Conservation (phyloP, 1,284 basidiomycete genomes). For the Marasmius fiardii region DNA sequence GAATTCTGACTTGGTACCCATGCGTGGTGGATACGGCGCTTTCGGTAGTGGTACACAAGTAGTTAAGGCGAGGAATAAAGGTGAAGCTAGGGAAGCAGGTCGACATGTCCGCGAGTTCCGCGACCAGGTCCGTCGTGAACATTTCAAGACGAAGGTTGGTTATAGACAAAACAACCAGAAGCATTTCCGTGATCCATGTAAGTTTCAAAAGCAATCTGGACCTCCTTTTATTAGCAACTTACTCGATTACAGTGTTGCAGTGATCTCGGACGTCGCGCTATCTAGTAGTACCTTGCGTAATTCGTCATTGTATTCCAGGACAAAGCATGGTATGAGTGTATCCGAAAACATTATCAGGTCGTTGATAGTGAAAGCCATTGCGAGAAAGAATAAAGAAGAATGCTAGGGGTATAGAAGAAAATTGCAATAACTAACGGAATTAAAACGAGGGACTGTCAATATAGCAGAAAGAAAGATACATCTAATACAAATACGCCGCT, state of each 20-base stretch:
- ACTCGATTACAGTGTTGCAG: slow-evolving; percentile 13
- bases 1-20: slow-evolving; percentile 77
- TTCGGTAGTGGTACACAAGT: slow-evolving; percentile 79
- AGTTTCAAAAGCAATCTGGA: slow-evolving; percentile 6
- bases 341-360: slow-evolving; percentile 6
- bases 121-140: slow-evolving; percentile 76
- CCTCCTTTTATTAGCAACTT: background rate
- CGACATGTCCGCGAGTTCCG: slow-evolving; percentile 84
- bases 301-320: background rate
- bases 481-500: slow-evolving; percentile 80
- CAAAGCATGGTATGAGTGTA: background rate
- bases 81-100: slow-evolving; percentile 92
- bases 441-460: slow-evolving; percentile 21
- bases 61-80: slow-evolving; percentile 89
- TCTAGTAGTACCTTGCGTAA: background rate
- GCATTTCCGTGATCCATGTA: slow-evolving; percentile 71
- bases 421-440: slow-evolving; percentile 35
- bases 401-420: slow-evolving; percentile 24
- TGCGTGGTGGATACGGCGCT: slow-evolving; percentile 84
- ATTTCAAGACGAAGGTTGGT: slow-evolving; percentile 81
- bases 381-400: slow-evolving; percentile 17
- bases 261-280: background rate
- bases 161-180: slow-evolving; percentile 88
- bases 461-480: slow-evolving; percentile 17
- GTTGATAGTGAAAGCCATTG: slow-evolving; percentile 7